Evolutionary conservation across 148 eudicot species (phyloP).

Genomic region (Talinum fruticosum): DNA sequence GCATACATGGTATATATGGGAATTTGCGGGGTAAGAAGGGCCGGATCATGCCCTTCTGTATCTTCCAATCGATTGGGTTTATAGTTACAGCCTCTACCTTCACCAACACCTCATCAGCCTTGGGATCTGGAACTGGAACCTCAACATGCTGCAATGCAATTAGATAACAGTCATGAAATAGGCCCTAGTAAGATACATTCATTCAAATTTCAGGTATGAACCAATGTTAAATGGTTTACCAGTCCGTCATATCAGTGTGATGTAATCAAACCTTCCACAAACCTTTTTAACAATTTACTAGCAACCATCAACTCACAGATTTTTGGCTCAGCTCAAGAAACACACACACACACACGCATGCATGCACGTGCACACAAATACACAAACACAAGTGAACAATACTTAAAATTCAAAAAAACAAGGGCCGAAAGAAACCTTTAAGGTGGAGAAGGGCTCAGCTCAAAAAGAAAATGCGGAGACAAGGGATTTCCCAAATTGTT

Average conservation of each 20-base stretch:
- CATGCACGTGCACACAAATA: too few relatives aligned
- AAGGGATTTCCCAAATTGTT: too few relatives aligned
- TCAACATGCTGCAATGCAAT: constrained; percentile 65
- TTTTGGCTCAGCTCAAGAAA: too few relatives aligned
- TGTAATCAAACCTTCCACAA: background rate
- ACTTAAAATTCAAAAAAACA: too few relatives aligned
- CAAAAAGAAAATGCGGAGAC: too few relatives aligned
- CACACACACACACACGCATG: too few relatives aligned
- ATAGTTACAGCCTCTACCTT: constrained; percentile 73
- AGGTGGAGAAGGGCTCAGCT: too few relatives aligned
- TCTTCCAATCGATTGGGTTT: constrained; percentile 75
- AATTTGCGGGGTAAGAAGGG: constrained; percentile 63
- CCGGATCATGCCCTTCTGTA: constrained; percentile 52
- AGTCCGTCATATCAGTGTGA: background rate
- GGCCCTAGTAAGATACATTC: background rate
- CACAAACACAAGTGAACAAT: too few relatives aligned
- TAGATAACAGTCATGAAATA: background rate
- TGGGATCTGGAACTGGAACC: constrained; percentile 65
- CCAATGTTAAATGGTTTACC: background rate
- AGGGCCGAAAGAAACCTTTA: too few relatives aligned
- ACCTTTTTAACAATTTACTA: background rate
- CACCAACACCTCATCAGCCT: constrained; percentile 55
- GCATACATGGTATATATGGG: constrained; percentile 65
- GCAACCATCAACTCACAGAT: background rate
- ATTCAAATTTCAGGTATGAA: background rate